Evolutionary conservation across 192 early-diverging fungal species (phyloP).

Genomic region (Coemansia sp.): DNA sequence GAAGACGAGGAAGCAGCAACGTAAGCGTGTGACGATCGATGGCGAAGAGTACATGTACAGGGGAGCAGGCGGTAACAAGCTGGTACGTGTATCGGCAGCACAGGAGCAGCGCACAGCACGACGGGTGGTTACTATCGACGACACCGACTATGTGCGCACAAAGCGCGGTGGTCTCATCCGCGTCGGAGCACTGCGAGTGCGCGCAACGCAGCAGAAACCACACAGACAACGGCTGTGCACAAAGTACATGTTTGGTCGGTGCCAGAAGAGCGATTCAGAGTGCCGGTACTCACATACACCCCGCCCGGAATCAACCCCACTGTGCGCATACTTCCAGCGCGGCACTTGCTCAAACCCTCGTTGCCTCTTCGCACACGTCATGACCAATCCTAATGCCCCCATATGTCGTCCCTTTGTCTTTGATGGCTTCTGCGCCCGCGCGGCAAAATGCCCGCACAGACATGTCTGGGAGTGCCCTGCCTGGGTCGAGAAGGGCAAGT

Average conservation of each 20-base stretch:
- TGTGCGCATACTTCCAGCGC: slow-evolving; percentile 67
- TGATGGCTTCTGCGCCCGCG: slow-evolving; percentile 64
- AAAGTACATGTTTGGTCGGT: slow-evolving; percentile 29
- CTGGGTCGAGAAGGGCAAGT: slow-evolving; percentile 63
- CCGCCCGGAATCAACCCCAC: slow-evolving; percentile 57
- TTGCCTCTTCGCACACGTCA: slow-evolving; percentile 63
- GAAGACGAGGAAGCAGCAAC: background rate
- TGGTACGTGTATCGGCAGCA: slow-evolving; percentile 23
- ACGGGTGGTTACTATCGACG: slow-evolving; percentile 33
- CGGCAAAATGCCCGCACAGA: slow-evolving; percentile 56
- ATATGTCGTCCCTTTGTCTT: slow-evolving; percentile 67
- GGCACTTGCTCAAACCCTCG: slow-evolving; percentile 57
- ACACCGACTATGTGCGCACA: slow-evolving; percentile 42
- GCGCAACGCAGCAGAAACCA: slow-evolving; percentile 5
- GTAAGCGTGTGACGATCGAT: slow-evolving; percentile 19
- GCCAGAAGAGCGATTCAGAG: slow-evolving; percentile 21
- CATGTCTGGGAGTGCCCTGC: slow-evolving; percentile 73
- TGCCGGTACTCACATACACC: slow-evolving; percentile 62
- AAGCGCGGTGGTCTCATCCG: slow-evolving; percentile 36
- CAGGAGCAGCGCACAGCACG: background rate
- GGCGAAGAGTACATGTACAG: slow-evolving; percentile 31
- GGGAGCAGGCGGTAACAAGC: slow-evolving; percentile 44
- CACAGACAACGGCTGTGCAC: slow-evolving; percentile 26
- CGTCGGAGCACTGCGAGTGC: slow-evolving; percentile 16
- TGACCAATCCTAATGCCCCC: slow-evolving; percentile 57